Percentiles rank a stretch among this genome's conserved stretches.
These are phyloP conservation scores for Aspergillus nanangensis DNA, from an alignment of 495 filamentous ascomycete species.

Conservation along the genomic window DNA sequence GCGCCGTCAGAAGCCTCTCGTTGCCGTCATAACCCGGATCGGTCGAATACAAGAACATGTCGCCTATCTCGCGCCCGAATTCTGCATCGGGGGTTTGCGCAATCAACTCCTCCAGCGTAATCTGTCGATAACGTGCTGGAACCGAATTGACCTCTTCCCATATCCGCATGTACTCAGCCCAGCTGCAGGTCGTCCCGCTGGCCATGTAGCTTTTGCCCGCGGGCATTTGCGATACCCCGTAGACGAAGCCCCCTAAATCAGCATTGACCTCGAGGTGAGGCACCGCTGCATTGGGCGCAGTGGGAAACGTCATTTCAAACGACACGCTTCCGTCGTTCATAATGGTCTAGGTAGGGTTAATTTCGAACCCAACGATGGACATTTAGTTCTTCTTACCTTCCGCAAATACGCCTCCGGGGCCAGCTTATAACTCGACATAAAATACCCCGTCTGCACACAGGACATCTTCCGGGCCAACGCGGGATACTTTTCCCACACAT, in stretches of 20 bases:
- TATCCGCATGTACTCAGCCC: slow-evolving; percentile 25
- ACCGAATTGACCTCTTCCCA: slow-evolving; percentile 26
- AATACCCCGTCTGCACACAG: slow-evolving; percentile 42
- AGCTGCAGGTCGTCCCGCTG: slow-evolving; percentile 25
- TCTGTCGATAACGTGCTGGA: slow-evolving; percentile 23
- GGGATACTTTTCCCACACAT: slow-evolving; percentile 19
- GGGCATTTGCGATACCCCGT: slow-evolving; percentile 37
- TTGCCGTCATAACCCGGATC: slow-evolving; percentile 37
- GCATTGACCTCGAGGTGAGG: slow-evolving; percentile 36
- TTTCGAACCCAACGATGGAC: no score
- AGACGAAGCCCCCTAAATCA: slow-evolving; percentile 38
- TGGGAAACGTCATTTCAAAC: slow-evolving; percentile 36
- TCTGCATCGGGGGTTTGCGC: slow-evolving; percentile 21
- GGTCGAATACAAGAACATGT: slow-evolving; percentile 34
- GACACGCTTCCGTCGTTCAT: no score
- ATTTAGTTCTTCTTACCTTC: no score
- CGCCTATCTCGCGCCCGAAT: slow-evolving; percentile 28
- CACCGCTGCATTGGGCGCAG: slow-evolving; percentile 16
- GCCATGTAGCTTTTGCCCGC: slow-evolving; percentile 40
- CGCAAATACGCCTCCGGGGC: slow-evolving; percentile 32
- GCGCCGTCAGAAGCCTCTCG: slow-evolving; percentile 27
- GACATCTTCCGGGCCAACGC: slow-evolving; percentile 30
- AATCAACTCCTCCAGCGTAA: slow-evolving; percentile 31
- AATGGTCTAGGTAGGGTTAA: no score
- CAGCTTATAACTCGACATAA: slow-evolving; percentile 34